These are phyloP conservation scores for Euclidium syriacum DNA, from an alignment of 345 rosid genomes.

Conservation along the genomic window DNA sequence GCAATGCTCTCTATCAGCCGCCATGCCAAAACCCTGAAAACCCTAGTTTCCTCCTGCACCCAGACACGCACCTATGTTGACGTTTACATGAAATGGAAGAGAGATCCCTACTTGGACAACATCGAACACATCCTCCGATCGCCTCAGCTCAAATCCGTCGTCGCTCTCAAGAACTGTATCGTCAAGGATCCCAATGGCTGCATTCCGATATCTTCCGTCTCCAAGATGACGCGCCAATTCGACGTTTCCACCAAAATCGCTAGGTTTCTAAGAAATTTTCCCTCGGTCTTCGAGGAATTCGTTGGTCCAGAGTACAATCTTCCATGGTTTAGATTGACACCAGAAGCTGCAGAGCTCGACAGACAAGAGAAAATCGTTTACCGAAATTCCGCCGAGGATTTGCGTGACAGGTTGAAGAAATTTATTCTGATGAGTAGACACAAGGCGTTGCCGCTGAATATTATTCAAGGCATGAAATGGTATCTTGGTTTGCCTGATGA, in stretches of 20 bases:
- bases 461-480: slow-evolving; percentile 79
- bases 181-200: slow-evolving; percentile 43
- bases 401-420: slow-evolving; percentile 56
- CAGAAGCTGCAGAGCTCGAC: slow-evolving; percentile 60
- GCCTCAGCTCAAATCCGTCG: slow-evolving; percentile 52
- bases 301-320: slow-evolving; percentile 57
- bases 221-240: slow-evolving; percentile 68
- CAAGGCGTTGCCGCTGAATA: slow-evolving; percentile 65
- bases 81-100: slow-evolving; percentile 93
- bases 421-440: slow-evolving; percentile 65
- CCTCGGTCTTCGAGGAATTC: slow-evolving; percentile 78
- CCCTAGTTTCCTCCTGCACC: slow-evolving; percentile 20
- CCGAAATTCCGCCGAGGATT: slow-evolving; percentile 44
- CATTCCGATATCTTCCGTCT: slow-evolving; percentile 63
- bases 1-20: slow-evolving; percentile 36
- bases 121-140: slow-evolving; percentile 70
- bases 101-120: slow-evolving; percentile 59
- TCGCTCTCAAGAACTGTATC: slow-evolving; percentile 63
- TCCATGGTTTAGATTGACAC: slow-evolving; percentile 92
- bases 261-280: slow-evolving; percentile 58
- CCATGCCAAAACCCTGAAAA: slow-evolving; percentile 34
- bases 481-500: slow-evolving; percentile 73
- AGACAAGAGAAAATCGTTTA: slow-evolving; percentile 43
- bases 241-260: slow-evolving; percentile 66
- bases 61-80: slow-evolving; percentile 52